Conservation (phyloP, 2,329 filamentous ascomycete genomes). For the Beauveria sp. region DNA sequence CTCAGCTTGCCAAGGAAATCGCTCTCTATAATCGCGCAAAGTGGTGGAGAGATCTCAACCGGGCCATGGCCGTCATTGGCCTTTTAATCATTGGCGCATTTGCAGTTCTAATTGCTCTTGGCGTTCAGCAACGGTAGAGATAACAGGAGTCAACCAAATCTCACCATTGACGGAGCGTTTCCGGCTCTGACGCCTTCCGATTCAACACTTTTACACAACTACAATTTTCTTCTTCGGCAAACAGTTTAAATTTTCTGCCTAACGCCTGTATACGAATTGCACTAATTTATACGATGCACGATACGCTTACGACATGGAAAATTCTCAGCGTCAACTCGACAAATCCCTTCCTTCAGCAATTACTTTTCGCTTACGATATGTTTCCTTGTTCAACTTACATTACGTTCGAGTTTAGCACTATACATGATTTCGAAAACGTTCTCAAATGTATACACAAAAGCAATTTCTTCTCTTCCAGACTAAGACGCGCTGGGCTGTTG, state of each 20-base stretch:
- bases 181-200: not conserved
- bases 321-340: not conserved
- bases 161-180: not conserved
- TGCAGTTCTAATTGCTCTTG: slow-evolving; percentile 43
- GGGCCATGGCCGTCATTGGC: slow-evolving; percentile 50
- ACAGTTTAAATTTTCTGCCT: not conserved
- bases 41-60: slow-evolving; percentile 55
- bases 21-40: slow-evolving; percentile 41
- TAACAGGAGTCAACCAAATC: not conserved
- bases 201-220: not conserved
- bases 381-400: not conserved
- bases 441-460: not conserved
- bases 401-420: not conserved
- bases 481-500: not conserved
- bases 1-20: slow-evolving; percentile 33
- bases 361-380: slow-evolving; percentile 12
- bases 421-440: not conserved
- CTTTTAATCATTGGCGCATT: slow-evolving; percentile 46
- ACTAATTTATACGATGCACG: not conserved
- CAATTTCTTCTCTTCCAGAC: not conserved
- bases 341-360: slow-evolving; percentile 9
- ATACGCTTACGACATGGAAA: slow-evolving; percentile 1
- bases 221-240: not conserved
- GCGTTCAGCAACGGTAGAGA: slow-evolving; percentile 44
- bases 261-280: not conserved